phyloP scores from a whole-genome alignment of 2,329 filamentous ascomycete genomes.

The Allantophomopsis cytisporea region DNA sequence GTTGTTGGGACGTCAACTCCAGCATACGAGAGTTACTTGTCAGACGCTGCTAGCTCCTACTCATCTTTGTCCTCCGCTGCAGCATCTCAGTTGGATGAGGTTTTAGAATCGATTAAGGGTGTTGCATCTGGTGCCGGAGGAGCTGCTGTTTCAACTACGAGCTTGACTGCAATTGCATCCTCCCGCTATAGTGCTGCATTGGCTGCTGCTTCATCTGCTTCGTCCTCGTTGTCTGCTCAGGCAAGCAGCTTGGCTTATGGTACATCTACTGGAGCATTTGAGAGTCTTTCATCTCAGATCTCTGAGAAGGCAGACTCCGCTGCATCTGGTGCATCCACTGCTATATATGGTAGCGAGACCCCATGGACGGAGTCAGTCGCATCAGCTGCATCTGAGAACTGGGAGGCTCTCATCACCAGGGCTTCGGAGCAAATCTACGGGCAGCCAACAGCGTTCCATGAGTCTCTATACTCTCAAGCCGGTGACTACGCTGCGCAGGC shows the following conservation, averaged over 20 bases:
- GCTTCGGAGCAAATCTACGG: constrained; percentile 18
- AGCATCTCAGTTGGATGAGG: constrained; percentile 23
- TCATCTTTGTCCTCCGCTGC: constrained; percentile 20
- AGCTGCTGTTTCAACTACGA: constrained; percentile 19
- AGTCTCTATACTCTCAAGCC: constrained; percentile 32
- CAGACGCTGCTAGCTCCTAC: constrained; percentile 8
- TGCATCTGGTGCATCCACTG: constrained; percentile 16
- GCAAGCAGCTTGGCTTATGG: constrained; percentile 21
- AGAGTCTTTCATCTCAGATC: constrained; percentile 45
- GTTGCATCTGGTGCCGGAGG: constrained; percentile 17
- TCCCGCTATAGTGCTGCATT: constrained; percentile 28
- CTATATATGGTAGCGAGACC: constrained; percentile 25
- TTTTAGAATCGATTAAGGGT: constrained; percentile 24
- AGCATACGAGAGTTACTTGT: constrained; percentile 9
- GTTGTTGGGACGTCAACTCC: constrained; percentile 12
- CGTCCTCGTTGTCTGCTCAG: constrained; percentile 20
- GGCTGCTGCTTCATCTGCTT: constrained; percentile 25
- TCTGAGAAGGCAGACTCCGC: constrained; percentile 19
- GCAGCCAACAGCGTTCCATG: constrained; percentile 17
- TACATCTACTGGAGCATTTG: constrained; percentile 29
- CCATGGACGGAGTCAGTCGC: constrained; percentile 35
- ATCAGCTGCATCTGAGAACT: constrained; percentile 28
- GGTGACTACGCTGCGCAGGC: constrained; percentile 47
- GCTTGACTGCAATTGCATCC: constrained; percentile 25
- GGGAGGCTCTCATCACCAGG: constrained; percentile 17